Evolutionary conservation across 169 alveolate genomes (phyloP).

Genomic region (Blepharisma undulans): DNA sequence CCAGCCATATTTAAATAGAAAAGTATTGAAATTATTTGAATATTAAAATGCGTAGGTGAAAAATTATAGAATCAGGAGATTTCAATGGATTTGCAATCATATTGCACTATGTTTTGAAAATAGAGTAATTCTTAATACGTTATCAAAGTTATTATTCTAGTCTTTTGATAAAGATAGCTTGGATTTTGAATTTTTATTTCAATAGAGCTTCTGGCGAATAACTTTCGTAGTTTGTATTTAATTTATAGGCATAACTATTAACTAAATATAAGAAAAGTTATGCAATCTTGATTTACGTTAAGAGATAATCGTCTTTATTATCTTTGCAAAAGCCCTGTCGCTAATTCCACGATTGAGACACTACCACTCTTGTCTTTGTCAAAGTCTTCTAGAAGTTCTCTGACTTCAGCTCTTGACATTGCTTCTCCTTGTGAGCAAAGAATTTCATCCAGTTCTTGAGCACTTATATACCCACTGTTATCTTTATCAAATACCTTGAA

Average conservation of each 20-base stretch:
- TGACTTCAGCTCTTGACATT: neutral
- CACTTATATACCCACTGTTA: neutral
- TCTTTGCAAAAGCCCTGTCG: neutral
- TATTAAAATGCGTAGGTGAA: too few relatives aligned
- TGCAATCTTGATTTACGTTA: neutral
- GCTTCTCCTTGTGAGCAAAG: neutral
- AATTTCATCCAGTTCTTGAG: neutral
- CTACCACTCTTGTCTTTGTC: neutral
- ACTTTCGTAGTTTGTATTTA: too few relatives aligned
- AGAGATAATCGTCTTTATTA: neutral
- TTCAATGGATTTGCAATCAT: too few relatives aligned
- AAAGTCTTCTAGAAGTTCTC: neutral
- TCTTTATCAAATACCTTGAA: conserved; percentile 22
- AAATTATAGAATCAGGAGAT: too few relatives aligned
- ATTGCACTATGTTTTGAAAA: too few relatives aligned
- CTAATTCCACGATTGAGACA: neutral
- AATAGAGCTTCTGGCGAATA: too few relatives aligned
- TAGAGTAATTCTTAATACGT: too few relatives aligned
- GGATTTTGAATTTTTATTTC: too few relatives aligned
- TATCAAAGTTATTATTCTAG: too few relatives aligned
- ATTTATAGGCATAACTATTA: neutral
- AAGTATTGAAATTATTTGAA: neutral
- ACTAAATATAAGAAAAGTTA: neutral
- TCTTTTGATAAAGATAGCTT: too few relatives aligned
- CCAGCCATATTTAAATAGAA: neutral